phyloP scores from a whole-genome alignment of 2,329 filamentous ascomycete genomes.

The Sarocladium kiliense region DNA sequence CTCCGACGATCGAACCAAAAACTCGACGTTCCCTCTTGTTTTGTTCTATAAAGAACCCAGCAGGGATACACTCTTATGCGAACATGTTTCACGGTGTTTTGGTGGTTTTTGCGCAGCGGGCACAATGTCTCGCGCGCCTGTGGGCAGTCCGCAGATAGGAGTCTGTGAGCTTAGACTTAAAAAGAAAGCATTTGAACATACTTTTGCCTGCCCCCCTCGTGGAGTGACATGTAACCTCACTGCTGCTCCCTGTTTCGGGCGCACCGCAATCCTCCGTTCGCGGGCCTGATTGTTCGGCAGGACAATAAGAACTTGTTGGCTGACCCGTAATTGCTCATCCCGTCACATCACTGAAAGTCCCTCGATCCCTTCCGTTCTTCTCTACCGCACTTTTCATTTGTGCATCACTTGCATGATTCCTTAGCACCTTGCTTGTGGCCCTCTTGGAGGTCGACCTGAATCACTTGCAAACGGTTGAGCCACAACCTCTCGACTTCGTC shows the following conservation, averaged over 20 bases:
- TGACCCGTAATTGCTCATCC: background rate
- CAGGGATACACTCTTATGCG: slow-evolving; percentile 9
- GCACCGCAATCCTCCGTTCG: too few relatives aligned
- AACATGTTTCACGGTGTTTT: slow-evolving; percentile 13
- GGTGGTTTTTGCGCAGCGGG: background rate
- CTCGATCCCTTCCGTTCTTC: background rate
- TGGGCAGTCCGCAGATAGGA: slow-evolving; percentile 5
- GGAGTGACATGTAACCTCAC: background rate
- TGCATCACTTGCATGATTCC: too few relatives aligned
- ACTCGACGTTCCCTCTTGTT: slow-evolving; percentile 6
- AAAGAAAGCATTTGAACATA: slow-evolving; percentile 1
- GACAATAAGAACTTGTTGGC: background rate
- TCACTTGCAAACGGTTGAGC: too few relatives aligned
- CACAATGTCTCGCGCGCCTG: background rate
- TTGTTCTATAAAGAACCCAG: slow-evolving; percentile 12
- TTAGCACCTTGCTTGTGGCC: too few relatives aligned
- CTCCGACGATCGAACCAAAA: slow-evolving; percentile 1
- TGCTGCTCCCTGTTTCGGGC: background rate
- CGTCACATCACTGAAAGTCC: background rate
- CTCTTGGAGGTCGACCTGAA: too few relatives aligned
- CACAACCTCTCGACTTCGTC: too few relatives aligned
- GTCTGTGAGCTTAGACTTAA: slow-evolving; percentile 3
- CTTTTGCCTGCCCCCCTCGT: background rate
- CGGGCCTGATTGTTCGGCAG: background rate
- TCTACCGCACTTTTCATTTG: background rate